Evolutionary conservation across 176 grass and related monocot genomes (phyloP).

Genomic region (Pharus latifolius): DNA sequence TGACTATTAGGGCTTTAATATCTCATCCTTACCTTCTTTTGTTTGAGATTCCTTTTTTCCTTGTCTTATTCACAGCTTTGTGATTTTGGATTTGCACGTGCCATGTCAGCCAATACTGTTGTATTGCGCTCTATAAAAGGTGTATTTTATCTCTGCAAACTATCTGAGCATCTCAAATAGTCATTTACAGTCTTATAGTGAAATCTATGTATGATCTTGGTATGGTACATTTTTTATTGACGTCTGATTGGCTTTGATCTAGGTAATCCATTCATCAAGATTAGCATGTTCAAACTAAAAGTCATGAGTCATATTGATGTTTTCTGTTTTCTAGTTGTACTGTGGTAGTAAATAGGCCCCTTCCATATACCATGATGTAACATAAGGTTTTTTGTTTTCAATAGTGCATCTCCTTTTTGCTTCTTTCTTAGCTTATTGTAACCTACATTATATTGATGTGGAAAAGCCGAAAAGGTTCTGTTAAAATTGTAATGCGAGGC

Average conservation of each 20-base stretch:
- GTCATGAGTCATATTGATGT: not conserved
- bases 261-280: not conserved
- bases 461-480: not conserved
- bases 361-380: not conserved
- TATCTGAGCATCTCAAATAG: not conserved
- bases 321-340: not conserved
- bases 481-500: not conserved
- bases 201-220: not conserved
- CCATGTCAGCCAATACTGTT: conserved; percentile 59
- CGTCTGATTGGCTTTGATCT: not conserved
- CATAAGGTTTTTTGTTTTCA: not conserved
- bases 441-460: not conserved
- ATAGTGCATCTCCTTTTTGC: not conserved
- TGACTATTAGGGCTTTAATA: conserved; percentile 8
- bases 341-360: not conserved
- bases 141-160: conserved; percentile 12
- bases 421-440: conserved; percentile 9
- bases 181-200: not conserved
- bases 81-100: conserved; percentile 96
- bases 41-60: not conserved
- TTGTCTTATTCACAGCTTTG: conserved; percentile 62
- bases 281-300: not conserved
- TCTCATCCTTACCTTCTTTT: conserved; percentile 7
- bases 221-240: not conserved
- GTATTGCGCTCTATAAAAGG: conserved; percentile 97